Percentiles rank a stretch among this genome's conserved stretches.
Conservation (phyloP, 2,329 filamentous ascomycete genomes). For the Colletotrichum tropicicola region DNA sequence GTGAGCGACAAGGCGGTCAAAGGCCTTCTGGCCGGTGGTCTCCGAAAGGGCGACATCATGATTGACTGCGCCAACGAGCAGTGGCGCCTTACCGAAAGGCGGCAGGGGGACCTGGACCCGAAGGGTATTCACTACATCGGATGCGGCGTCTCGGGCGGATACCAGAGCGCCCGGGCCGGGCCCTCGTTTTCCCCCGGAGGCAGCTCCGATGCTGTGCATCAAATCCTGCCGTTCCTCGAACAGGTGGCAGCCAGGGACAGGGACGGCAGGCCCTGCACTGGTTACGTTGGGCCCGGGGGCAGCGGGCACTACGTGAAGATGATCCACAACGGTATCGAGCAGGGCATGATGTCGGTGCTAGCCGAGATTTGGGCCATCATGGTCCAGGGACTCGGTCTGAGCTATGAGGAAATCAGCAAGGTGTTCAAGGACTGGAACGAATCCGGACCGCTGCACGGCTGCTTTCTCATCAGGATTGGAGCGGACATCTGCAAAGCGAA, state of each 20-base stretch:
- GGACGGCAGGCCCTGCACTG: constrained; percentile 68
- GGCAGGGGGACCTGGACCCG: constrained; percentile 64
- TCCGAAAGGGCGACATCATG: constrained; percentile 71
- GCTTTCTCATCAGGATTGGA: constrained; percentile 71
- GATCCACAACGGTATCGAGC: constrained; percentile 79
- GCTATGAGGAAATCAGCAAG: constrained; percentile 67
- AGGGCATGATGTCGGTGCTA: constrained; percentile 73
- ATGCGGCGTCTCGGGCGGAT: constrained; percentile 74
- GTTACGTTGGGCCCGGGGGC: constrained; percentile 67
- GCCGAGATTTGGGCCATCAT: constrained; percentile 74
- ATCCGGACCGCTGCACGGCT: constrained; percentile 63
- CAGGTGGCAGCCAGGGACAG: constrained; percentile 70
- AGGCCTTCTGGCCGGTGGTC: constrained; percentile 20
- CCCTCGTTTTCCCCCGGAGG: constrained; percentile 75
- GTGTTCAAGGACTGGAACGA: constrained; percentile 69
- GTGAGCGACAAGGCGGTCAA: background rate
- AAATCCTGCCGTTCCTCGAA: constrained; percentile 68
- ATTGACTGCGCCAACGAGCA: constrained; percentile 76
- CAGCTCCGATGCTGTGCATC: constrained; percentile 63
- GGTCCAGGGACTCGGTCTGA: constrained; percentile 64
- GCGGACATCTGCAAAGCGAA: constrained; percentile 66
- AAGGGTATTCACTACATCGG: constrained; percentile 73
- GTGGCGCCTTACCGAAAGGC: constrained; percentile 69
- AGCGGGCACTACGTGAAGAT: constrained; percentile 80
- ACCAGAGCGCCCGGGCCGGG: constrained; percentile 71